phyloP scores from a whole-genome alignment of 495 filamentous ascomycete species.

The Trichoderma gamsii region DNA sequence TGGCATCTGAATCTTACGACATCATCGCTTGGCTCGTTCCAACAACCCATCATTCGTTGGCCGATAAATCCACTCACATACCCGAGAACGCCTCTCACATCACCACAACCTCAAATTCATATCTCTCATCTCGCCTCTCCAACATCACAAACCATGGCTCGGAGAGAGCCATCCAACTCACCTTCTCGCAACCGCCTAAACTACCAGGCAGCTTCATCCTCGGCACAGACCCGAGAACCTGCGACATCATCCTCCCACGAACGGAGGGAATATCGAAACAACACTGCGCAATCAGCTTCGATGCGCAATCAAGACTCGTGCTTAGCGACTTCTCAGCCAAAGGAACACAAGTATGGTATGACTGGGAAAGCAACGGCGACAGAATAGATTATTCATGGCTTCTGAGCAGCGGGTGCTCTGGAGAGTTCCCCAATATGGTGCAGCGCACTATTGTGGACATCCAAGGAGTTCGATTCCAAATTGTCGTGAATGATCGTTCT shows the following conservation, averaged over 20 bases:
- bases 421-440: background rate
- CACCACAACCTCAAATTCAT: background rate
- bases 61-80: slow-evolving; percentile 1
- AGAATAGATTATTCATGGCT: slow-evolving; percentile 9
- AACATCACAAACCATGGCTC: background rate
- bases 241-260: slow-evolving; percentile 11
- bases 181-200: slow-evolving; percentile 6
- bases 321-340: slow-evolving; percentile 7
- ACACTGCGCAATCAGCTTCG: slow-evolving; percentile 15
- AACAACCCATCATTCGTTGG: background rate
- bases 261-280: slow-evolving; percentile 1
- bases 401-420: background rate
- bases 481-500: slow-evolving; percentile 8
- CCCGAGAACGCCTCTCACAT: slow-evolving; percentile 11
- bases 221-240: slow-evolving; percentile 15
- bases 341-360: slow-evolving; percentile 16
- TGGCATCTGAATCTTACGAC: background rate
- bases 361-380: slow-evolving; percentile 17
- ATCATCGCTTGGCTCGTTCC: slow-evolving; percentile 17
- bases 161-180: background rate
- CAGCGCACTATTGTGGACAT: slow-evolving; percentile 15
- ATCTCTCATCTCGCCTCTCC: slow-evolving; percentile 10
- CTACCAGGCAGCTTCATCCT: slow-evolving; percentile 14
- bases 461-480: slow-evolving; percentile 11
- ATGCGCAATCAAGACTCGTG: background rate